phyloP scores from a whole-genome alignment of 2,329 filamentous ascomycete species.

The Tolypocladium tropicale region DNA sequence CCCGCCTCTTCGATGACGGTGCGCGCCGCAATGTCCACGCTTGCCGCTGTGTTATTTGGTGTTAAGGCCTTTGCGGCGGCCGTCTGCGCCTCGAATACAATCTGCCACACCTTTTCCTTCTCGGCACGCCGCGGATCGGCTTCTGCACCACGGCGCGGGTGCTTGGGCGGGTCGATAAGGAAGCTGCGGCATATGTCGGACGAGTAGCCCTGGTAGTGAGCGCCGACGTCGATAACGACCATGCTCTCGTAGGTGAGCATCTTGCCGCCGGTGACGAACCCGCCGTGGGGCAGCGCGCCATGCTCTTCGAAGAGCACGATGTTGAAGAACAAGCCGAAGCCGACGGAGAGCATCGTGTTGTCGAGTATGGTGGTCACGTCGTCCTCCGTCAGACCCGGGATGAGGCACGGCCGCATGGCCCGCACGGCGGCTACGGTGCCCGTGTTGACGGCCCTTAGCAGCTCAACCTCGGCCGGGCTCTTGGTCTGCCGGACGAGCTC shows the following conservation, averaged over 20 bases:
- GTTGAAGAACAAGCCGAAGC: constrained; percentile 50
- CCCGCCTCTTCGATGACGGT: constrained; percentile 46
- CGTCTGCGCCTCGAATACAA: constrained; percentile 52
- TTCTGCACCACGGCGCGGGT: neutral
- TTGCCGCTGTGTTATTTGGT: constrained; percentile 43
- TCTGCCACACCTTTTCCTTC: constrained; percentile 47
- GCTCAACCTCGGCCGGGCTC: constrained; percentile 24
- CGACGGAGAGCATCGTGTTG: constrained; percentile 40
- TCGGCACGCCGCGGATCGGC: constrained; percentile 25
- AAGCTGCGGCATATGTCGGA: constrained; percentile 56
- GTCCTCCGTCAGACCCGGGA: neutral
- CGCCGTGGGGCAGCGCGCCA: constrained; percentile 42
- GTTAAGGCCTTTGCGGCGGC: constrained; percentile 40
- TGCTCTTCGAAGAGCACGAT: constrained; percentile 52
- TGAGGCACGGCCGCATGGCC: neutral
- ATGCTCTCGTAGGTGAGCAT: constrained; percentile 43
- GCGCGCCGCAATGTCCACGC: constrained; percentile 50
- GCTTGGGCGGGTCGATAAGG: constrained; percentile 30
- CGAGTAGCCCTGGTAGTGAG: constrained; percentile 51
- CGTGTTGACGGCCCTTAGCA: constrained; percentile 52
- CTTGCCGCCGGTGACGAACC: constrained; percentile 39
- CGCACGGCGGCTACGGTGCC: constrained; percentile 45
- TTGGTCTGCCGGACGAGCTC: neutral
- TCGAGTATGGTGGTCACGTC: constrained; percentile 46
- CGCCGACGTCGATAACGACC: constrained; percentile 52